These are phyloP conservation scores for Vanrija sp. DNA, from an alignment of 1,284 basidiomycete genomes.

Conservation along the genomic window DNA sequence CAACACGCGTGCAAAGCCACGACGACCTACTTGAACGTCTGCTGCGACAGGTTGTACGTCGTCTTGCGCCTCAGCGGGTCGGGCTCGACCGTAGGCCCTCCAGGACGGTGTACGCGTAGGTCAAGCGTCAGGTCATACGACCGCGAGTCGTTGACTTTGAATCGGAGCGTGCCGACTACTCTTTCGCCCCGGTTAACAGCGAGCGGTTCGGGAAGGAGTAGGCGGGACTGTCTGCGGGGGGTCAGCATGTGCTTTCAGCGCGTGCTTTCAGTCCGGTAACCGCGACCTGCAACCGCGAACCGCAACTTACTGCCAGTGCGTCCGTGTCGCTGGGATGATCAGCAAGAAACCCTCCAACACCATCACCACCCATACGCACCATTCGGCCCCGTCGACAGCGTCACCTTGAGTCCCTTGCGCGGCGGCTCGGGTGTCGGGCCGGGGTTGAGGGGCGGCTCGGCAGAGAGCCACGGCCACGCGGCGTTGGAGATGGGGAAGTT, in stretches of 20 bases:
- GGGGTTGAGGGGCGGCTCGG: conserved; percentile 43
- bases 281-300: too few relatives aligned
- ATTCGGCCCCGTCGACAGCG: conserved; percentile 44
- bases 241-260: conserved; percentile 1
- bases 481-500: conserved; percentile 27
- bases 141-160: conserved; percentile 41
- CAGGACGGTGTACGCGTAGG: conserved; percentile 35
- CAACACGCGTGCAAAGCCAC: neutral
- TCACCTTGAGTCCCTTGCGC: conserved; percentile 36
- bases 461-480: conserved; percentile 36
- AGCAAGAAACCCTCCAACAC: neutral
- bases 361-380: conserved; percentile 21
- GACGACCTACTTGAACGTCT: conserved; percentile 45
- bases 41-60: conserved; percentile 42
- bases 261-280: neutral
- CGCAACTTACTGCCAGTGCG: conserved; percentile 45
- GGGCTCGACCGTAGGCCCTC: conserved; percentile 17
- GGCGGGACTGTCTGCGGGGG: conserved; percentile 36
- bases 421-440: conserved; percentile 39
- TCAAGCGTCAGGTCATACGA: conserved; percentile 47
- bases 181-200: conserved; percentile 47
- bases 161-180: conserved; percentile 36
- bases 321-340: conserved; percentile 31
- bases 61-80: conserved; percentile 35
- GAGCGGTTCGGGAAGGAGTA: conserved; percentile 47